A percentile compares a stretch with the other conserved stretches of the same genome.
Conservation (phyloP, 83 land plant genomes). For the Isoetes engelmannii region DNA sequence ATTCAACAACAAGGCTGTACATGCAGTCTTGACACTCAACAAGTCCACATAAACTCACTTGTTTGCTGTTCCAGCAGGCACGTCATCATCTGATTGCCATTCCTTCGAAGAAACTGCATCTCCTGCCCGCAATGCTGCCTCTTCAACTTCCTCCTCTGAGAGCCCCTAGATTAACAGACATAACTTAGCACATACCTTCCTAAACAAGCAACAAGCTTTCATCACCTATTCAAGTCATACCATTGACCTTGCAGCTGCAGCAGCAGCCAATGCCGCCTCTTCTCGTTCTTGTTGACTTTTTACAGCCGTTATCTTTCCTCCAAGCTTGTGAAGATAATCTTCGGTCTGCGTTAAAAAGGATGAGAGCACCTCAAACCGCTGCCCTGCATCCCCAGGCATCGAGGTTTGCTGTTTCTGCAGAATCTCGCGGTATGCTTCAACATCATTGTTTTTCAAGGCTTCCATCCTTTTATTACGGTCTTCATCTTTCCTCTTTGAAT, state of each 20-base stretch:
- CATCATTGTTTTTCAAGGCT: slow-evolving; percentile 98
- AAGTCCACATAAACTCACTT: slow-evolving; percentile 46
- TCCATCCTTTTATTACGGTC: slow-evolving; percentile 94
- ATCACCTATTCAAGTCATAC: slow-evolving; percentile 17
- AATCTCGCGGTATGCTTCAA: slow-evolving; percentile 94
- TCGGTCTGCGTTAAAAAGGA: slow-evolving; percentile 95
- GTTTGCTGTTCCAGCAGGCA: slow-evolving; percentile 58
- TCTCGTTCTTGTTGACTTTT: slow-evolving; percentile 88
- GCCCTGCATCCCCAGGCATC: slow-evolving; percentile 89
- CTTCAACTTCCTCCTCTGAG: slow-evolving; percentile 89
- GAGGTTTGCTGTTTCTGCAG: slow-evolving; percentile 85
- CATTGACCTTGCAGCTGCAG: slow-evolving; percentile 85
- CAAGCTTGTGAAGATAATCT: slow-evolving; percentile 93
- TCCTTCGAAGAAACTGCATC: slow-evolving; percentile 78
- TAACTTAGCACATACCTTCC: too few species aligned
- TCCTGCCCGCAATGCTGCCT: slow-evolving; percentile 85
- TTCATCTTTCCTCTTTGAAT: slow-evolving; percentile 94
- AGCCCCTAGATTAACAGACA: slow-evolving; percentile 54
- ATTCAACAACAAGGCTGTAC: slow-evolving; percentile 11
- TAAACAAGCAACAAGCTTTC: too few species aligned
- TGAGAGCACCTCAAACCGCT: slow-evolving; percentile 86
- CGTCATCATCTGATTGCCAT: slow-evolving; percentile 64
- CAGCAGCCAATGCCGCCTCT: slow-evolving; percentile 90
- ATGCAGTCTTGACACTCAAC: background rate
- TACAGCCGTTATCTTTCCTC: slow-evolving; percentile 90